Evolutionary conservation across 1,139 yeast species (phyloP), one percentile per base, ranked within the genome.

Genomic region (Candida tunisiensis): DNA sequence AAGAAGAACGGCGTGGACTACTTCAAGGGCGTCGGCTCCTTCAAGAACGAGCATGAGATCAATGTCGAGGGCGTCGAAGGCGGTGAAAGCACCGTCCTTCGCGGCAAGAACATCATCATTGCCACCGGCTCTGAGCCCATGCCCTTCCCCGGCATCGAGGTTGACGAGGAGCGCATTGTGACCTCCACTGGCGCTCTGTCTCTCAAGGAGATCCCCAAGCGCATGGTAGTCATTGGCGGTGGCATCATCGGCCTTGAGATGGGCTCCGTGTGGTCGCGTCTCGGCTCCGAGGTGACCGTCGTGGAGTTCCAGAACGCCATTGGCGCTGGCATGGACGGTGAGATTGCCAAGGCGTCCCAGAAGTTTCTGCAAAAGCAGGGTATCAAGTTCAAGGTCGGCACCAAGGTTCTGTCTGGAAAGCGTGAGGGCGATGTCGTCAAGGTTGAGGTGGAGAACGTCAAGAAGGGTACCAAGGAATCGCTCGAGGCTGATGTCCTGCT

Each of bases 121-220:
- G 99, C 99, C 42, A 91, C 99, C 26, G 99, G 99, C 37, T 85
- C 96, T 23, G 99, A 91, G 60, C 85, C 88, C 37, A 78, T 95
- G 26, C 95, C 98, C 30, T 91, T 91, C 88, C 98, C 98, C 44
- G 98, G 98, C 35, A 80, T 91, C 46, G 77, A 74, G 47, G 69
- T 91, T 40, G 99, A 91, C 50, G 98, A 91, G 63, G 92, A 88
- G 65, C 74, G 93, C 63, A 91, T 91, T 42, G 96, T 91, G 35
- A 68, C 93, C 21, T 82, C 95, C 17, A 91, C 99, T 28, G 99
- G 99, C 47, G 80, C 83, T 33, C 62, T 91, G 33, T 59, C 75
- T 24, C 66, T 91, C 45, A 68, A 69, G 55, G 94, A 85, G 68
- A 83, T 37, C 95, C 99, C 55, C 27, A 82, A 91, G 67, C 74